Evolutionary conservation across 129 eudicot species (phyloP).

Genomic region (Rutidosis leptorrhynchoides): DNA sequence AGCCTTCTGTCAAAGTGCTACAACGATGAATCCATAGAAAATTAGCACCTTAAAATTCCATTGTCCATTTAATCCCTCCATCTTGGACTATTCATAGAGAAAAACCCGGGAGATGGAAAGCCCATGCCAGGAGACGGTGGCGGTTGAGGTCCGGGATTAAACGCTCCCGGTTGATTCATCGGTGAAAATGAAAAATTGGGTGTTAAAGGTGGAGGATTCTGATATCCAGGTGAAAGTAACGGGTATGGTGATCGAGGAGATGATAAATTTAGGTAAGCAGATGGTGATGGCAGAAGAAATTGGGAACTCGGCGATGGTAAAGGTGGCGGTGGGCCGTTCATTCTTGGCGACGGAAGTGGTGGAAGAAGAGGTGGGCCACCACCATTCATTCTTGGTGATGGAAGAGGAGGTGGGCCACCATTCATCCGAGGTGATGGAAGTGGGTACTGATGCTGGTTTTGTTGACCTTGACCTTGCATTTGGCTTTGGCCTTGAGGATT

Average conservation of each 20-base stretch:
- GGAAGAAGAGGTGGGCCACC: constrained; percentile 48
- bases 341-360: constrained; percentile 51
- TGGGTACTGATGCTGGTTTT: constrained; percentile 48
- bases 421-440: constrained; percentile 52
- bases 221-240: constrained; percentile 82
- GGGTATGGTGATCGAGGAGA: constrained; percentile 94
- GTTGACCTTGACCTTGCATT: constrained; percentile 41
- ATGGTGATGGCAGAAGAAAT: constrained; percentile 75
- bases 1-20: constrained; percentile 29
- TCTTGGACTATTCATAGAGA: constrained; percentile 76
- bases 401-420: constrained; percentile 45
- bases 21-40: constrained; percentile 26
- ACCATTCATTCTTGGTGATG: constrained; percentile 42
- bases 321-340: constrained; percentile 59
- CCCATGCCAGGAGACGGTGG: constrained; percentile 91
- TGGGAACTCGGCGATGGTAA: constrained; percentile 79
- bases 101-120: constrained; percentile 88
- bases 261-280: constrained; percentile 60
- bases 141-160: constrained; percentile 76
- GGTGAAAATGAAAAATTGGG: constrained; percentile 80
- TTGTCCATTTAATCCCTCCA: constrained; percentile 64
- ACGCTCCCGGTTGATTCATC: constrained; percentile 61
- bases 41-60: constrained; percentile 31
- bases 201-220: constrained; percentile 71
- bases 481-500: constrained; percentile 45